Base-by-base conservation (phyloP, 1,284 basidiomycete genomes). In the Sanghuangporus baumii region DNA sequence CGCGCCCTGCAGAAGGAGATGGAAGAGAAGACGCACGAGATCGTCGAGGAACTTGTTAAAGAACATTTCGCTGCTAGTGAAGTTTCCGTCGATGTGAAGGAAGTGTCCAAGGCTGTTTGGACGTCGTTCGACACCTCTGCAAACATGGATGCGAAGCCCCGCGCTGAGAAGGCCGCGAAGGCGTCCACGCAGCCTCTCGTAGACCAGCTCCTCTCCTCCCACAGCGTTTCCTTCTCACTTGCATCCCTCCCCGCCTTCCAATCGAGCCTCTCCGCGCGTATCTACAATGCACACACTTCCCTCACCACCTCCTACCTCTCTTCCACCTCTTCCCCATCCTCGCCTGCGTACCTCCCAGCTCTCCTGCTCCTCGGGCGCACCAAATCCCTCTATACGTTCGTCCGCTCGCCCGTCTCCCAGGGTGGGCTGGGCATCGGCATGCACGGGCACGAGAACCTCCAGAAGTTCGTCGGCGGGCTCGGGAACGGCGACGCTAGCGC, bases 1-100 rank as follows among this genome's bases (percentile, higher is more conserved):
- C 86, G 91, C 47, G 85, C 89, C 4, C 70, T 91, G 63, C 87
- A 90, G 70, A 71, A 75, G 64, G 86, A 89, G 66, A 86, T 93
- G 76, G 72, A 79, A 48, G 74, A 73, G 23, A 79, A 78, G 23
- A 74, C 88, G 16, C 69, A 77, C 62, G 70, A 70, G 36, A 82
- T 89, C 65, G 75, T 82, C 48, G 71, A 73, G 12, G 80, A 84
- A 57, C 81, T 87, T 67, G 74, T 89, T 64, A 66, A 70, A 3
- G 62, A 69, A 12, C 74, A 79, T 64, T 87, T 88, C 71, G 77
- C 75, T 37, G 66, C 73, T 14, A 71, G 73, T 55, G 71, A 85
- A 34, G 69, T 76, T 11, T 16, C 11, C 16, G 43, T 46, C 2
- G 68, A 78, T 52, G 71, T 69, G 38, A 63, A 67, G 52, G 47